These are phyloP conservation scores for Alloascoidea hylecoeti DNA, from an alignment of 805 yeast species.

Conservation along the genomic window DNA sequence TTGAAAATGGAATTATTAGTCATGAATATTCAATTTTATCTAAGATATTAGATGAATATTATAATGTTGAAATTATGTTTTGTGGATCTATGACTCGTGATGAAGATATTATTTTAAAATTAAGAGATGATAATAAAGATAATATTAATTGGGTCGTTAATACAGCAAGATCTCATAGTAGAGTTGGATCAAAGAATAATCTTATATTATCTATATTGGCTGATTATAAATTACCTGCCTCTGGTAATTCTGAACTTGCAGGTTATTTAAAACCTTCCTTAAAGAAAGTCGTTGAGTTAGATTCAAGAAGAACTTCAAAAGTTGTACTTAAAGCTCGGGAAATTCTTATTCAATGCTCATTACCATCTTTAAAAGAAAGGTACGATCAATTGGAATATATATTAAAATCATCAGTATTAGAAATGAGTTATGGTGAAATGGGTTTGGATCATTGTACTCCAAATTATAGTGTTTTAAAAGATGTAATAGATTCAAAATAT, in stretches of 20 bases:
- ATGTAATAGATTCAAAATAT: constrained; percentile 91
- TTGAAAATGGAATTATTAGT: constrained; percentile 59
- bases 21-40: constrained; percentile 77
- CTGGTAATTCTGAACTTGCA: constrained; percentile 56
- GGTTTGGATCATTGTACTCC: constrained; percentile 71
- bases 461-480: constrained; percentile 63
- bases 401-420: constrained; percentile 80
- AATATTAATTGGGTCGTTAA: constrained; percentile 60
- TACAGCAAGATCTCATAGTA: constrained; percentile 79
- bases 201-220: constrained; percentile 74
- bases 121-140: constrained; percentile 80
- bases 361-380: constrained; percentile 93
- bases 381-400: constrained; percentile 96
- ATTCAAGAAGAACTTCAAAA: constrained; percentile 81
- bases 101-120: constrained; percentile 75
- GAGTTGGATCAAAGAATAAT: constrained; percentile 88
- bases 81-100: constrained; percentile 65
- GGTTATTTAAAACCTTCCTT: constrained; percentile 55
- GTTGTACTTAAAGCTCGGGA: constrained; percentile 94
- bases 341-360: constrained; percentile 87
- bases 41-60: constrained; percentile 54
- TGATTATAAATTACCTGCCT: constrained; percentile 60
- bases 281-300: constrained; percentile 74
- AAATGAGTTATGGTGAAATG: constrained; percentile 77
- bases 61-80: constrained; percentile 65